A percentile compares a stretch with the other conserved stretches of the same genome.
Conservation (phyloP, 2,329 filamentous ascomycete species). For the Penicillium sp. region DNA sequence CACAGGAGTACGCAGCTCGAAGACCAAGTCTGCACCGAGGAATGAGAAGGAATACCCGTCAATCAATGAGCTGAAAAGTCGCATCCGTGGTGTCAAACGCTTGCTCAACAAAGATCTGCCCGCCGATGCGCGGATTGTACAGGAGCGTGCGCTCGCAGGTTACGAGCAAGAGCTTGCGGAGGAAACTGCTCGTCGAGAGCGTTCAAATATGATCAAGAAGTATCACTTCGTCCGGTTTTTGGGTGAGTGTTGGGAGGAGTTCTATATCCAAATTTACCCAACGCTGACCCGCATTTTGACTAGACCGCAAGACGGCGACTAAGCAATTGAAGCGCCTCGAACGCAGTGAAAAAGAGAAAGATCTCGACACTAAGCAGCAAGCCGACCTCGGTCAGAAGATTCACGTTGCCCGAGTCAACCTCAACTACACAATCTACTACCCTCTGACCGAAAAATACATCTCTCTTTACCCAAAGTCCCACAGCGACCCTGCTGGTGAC, state of each 20-base stretch:
- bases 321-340: constrained; percentile 41
- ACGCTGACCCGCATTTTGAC: constrained; percentile 11
- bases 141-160: constrained; percentile 61
- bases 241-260: constrained; percentile 35
- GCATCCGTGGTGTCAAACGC: constrained; percentile 59
- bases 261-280: neutral
- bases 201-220: constrained; percentile 59
- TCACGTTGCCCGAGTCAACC: constrained; percentile 57
- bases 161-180: constrained; percentile 59
- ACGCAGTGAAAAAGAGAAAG: constrained; percentile 42
- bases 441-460: constrained; percentile 63
- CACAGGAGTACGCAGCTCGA: constrained; percentile 20
- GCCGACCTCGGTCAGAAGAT: constrained; percentile 38
- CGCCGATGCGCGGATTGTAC: constrained; percentile 57
- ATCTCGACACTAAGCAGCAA: constrained; percentile 31
- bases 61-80: constrained; percentile 56
- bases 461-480: constrained; percentile 53
- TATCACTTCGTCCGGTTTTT: constrained; percentile 71
- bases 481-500: constrained; percentile 27
- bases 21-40: constrained; percentile 24
- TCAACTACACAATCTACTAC: constrained; percentile 65
- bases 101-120: constrained; percentile 55
- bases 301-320: constrained; percentile 47
- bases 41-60: constrained; percentile 37
- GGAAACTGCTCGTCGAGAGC: constrained; percentile 51